Base-by-base conservation (phyloP, 2,329 filamentous ascomycete genomes). In the Ophiobolus disseminans region DNA sequence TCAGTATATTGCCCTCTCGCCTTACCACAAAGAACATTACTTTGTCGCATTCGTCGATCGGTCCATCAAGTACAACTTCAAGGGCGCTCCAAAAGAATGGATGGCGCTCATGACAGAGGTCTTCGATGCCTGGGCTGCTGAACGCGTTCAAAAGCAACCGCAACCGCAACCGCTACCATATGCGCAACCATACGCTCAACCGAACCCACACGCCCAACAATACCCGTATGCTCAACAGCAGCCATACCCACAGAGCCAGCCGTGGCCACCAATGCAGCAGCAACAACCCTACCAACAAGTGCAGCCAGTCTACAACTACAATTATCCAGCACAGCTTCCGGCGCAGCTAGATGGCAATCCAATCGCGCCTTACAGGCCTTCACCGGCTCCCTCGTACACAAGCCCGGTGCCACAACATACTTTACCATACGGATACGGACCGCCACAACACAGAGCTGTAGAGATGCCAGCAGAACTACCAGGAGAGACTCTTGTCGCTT, bases 1-100 rank as follows among this genome's bases (percentile, higher is more conserved):
- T 11, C n/a, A 72, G 69, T 68, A 69, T 39, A 58, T 72, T 14
- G 66, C 69, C 22, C 60, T 72, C 11, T 65, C 60, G n/a, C 69
- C 68, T 0, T 71, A 69, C 45, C 61, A 66, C 55, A 60, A 58
- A 10, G 47, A 65, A 9, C 69, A 71, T 25, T 70, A 66, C 50
- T 71, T 72, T 26, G 48, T 70, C 25, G 68, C 66, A 1, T 71
- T 69, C 40, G 55, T 47, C 6, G 60, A 72, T 37, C 58, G 60
- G 19, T 66, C 66, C 20, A 53, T 72, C 44, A 64, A 68, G 39
- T 72, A 71, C 53, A 65, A 67, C 42, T 69, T 72, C 50, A 62
- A 60, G 2, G 66, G 65, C 14, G 61, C 56, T 1, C 65, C 65
- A 5, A 47, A 57, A 11, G 64, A 71, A 48, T 72, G 68, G 68